Evolutionary conservation across 768 basidiomycete species (phyloP).

Genomic region (Hygrocybe punicea): DNA sequence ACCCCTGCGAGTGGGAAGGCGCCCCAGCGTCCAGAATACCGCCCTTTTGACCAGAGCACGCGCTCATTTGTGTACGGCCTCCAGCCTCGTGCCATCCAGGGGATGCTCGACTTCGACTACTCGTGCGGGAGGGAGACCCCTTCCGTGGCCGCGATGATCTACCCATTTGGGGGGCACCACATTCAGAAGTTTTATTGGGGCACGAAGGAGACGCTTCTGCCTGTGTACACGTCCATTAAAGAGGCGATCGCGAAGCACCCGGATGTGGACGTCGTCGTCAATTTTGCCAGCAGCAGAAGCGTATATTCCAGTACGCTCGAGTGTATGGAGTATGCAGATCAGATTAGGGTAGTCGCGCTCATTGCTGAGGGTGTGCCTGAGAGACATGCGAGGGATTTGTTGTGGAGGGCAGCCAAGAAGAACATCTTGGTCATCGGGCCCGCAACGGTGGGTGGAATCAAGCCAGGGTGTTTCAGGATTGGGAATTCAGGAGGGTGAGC

Average conservation of each 20-base stretch:
- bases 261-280: slow-evolving; percentile 96
- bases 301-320: slow-evolving; percentile 96
- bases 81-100: slow-evolving; percentile 98
- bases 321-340: slow-evolving; percentile 63
- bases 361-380: slow-evolving; percentile 99
- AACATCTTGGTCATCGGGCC: slow-evolving; percentile 90
- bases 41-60: slow-evolving; percentile 91
- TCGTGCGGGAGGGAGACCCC: slow-evolving; percentile 90
- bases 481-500: slow-evolving; percentile 95
- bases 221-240: slow-evolving; percentile 89
- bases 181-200: slow-evolving; percentile 99
- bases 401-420: no score
- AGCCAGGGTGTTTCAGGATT: slow-evolving; percentile 99
- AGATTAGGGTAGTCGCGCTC: slow-evolving; percentile 69
- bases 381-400: slow-evolving; percentile 91
- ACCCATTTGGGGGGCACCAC: slow-evolving; percentile 99
- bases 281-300: slow-evolving; percentile 92
- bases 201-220: slow-evolving; percentile 96
- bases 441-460: slow-evolving; percentile 98
- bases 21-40: slow-evolving; percentile 66
- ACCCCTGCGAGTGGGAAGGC: slow-evolving; percentile 46
- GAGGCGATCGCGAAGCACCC: slow-evolving; percentile 94
- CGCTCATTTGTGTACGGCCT: slow-evolving; percentile 98
- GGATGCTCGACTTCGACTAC: slow-evolving; percentile 95
- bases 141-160: slow-evolving; percentile 98